Base-by-base conservation (phyloP, 2,329 filamentous ascomycete genomes). In the Ascochyta koolunga region DNA sequence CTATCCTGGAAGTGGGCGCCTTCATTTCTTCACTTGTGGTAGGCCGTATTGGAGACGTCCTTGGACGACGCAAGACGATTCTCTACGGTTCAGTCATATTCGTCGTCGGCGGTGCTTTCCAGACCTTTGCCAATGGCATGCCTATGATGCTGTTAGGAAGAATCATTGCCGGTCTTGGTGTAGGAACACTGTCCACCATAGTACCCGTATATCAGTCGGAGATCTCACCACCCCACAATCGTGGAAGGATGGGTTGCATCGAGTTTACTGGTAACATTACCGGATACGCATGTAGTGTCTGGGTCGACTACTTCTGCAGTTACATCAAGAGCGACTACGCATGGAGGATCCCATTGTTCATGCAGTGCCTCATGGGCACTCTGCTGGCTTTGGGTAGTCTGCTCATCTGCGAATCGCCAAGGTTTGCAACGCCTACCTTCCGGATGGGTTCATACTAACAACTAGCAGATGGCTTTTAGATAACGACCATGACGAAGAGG, bases 181-280 rank as follows among this genome's bases (percentile, higher is more conserved):
- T 82, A 4, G 80, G 80, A 63, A 76, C 78, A 5, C 66, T 82
- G 21, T 80, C 78, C 32, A 81, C 79, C 22, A 82, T 81, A 50
- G 80, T 82, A 22, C 80, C 80, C 3, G 78, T 82, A n/a, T 82
- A 82, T 58, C 80, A 82, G 64, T 80, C 78, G 24, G 80, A 82
- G 61, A 82, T 82, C 69, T 97, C 93, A 37, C 95, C 95, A 42
- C 92, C 95, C 5, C 95, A 99, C 71, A 98, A 96, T 76, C 85
- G 95, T 67, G 95, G 95, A 60, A 96, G 95, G 77, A 83, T 99
- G 58, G 95, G 93, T 21, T 98, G 95, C 75, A 98, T 99, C 63
- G 95, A 99, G 75, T 99, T 98, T 71, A 93, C 93, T 0, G 95
- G 95, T 48, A 99, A 99, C 76, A 96, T 99, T 60, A 88, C 91